phyloP scores from a whole-genome alignment of 2,329 filamentous ascomycete genomes.

The Fusarium tanahbumbuense region DNA sequence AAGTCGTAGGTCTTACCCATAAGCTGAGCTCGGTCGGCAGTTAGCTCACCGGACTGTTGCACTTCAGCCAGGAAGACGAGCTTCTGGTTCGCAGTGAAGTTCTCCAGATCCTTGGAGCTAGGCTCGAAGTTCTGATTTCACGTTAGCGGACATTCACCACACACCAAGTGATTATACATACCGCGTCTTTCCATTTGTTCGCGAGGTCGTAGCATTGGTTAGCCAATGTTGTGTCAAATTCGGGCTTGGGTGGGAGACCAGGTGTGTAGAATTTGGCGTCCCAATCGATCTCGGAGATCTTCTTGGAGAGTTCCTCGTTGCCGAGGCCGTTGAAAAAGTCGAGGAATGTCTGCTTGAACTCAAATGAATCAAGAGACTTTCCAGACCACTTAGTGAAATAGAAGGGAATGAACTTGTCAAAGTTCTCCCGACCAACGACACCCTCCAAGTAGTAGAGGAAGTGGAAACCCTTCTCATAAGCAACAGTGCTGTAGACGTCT shows the following conservation, averaged over 20 bases:
- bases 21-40: constrained; percentile 71
- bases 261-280: constrained; percentile 89
- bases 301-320: constrained; percentile 72
- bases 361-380: constrained; percentile 91
- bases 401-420: constrained; percentile 94
- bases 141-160: constrained; percentile 43
- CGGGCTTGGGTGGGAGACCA: constrained; percentile 88
- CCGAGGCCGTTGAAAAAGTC: constrained; percentile 79
- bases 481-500: constrained; percentile 91
- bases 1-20: constrained; percentile 83
- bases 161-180: constrained; percentile 51
- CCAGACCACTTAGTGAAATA: constrained; percentile 89
- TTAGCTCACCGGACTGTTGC: constrained; percentile 72
- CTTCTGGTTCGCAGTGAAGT: constrained; percentile 86
- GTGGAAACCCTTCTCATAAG: constrained; percentile 97
- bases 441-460: constrained; percentile 93
- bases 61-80: constrained; percentile 90
- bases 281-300: constrained; percentile 85
- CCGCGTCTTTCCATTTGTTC: constrained; percentile 78
- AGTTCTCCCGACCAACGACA: constrained; percentile 84
- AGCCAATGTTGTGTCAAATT: constrained; percentile 89
- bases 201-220: constrained; percentile 87
- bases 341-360: constrained; percentile 90
- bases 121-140: constrained; percentile 69
- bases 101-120: constrained; percentile 72